Evolutionary conservation across 2,329 filamentous ascomycete genomes (phyloP), one percentile per base, ranked within the genome.

Genomic region (Talaromyces pinophilus): DNA sequence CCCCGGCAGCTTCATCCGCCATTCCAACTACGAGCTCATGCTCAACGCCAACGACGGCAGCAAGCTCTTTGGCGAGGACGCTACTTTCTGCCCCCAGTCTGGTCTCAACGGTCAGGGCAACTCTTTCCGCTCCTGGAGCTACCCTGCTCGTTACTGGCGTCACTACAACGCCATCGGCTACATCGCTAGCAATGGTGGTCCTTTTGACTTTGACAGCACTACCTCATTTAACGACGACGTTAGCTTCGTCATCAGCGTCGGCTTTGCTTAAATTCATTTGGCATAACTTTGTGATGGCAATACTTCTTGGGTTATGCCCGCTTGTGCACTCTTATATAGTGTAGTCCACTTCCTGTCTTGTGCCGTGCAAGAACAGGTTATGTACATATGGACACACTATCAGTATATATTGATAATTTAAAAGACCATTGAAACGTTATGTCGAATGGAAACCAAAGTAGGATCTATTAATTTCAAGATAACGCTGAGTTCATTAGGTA

Each of bases 61-160:
- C 64, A 87, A 88, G 79, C 76, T 78, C 62, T 88, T 89, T 76
- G 44, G 76, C 3, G 86, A 89, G 70, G 87, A 89, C 59, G 86
- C 87, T 7, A 89, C 87, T 0, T 89, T 89, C 75, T 89, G 87
- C 72, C 79, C 85, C 0, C 80, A 84, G 73, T 66, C 80, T 0
- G 83, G 82, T 0, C 75, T 89, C 25, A 84, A 75, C 69, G 84
- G 85, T 4, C 72, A 80, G 52, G 86, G 84, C 6, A 83, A 68
- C 68, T 82, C 86, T 0, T 79, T 89, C 38, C 80, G 84, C 4
- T 79, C 86, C 1, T 89, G 87, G 87, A 82, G 79, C 52, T 88
- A 87, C 70, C 87, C 87, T 0, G 87, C 86, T 0, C 81, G 86
- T 54, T 88, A 80, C 66, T 77, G 88, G 71, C 82, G 87, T 25